These are phyloP conservation scores for Petasospora fabianii DNA, from an alignment of 1,139 yeast species.

Conservation along the genomic window DNA sequence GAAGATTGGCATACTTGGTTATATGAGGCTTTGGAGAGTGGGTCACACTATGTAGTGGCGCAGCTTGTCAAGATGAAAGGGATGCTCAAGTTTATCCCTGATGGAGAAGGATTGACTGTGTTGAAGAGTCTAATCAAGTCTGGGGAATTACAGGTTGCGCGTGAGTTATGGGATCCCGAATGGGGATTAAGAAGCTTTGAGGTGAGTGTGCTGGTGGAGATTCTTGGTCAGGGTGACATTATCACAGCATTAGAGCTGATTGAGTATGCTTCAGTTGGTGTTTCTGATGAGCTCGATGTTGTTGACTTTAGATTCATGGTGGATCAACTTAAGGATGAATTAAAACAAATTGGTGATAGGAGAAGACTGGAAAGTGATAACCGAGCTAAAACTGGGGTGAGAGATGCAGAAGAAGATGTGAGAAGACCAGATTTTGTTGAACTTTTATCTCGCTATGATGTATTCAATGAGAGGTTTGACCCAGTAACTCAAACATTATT, in stretches of 20 bases:
- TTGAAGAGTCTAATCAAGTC: neutral
- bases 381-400: neutral
- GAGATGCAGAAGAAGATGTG: conserved; percentile 5
- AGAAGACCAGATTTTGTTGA: conserved; percentile 7
- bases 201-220: conserved; percentile 4
- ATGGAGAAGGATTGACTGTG: neutral
- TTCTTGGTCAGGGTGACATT: neutral
- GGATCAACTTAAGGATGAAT: conserved; percentile 4
- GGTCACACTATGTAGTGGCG: neutral
- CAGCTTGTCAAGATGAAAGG: neutral
- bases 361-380: conserved; percentile 6
- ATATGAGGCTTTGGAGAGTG: conserved; percentile 8
- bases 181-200: neutral
- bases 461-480: neutral
- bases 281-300: conserved; percentile 1
- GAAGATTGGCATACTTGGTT: conserved; percentile 20
- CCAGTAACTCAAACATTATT: conserved; percentile 7
- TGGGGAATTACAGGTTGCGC: conserved; percentile 1
- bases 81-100: neutral
- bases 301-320: conserved; percentile 16
- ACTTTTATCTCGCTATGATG: neutral
- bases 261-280: neutral
- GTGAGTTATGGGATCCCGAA: conserved; percentile 4
- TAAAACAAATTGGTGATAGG: conserved; percentile 6
- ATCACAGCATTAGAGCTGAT: conserved; percentile 1